Percentiles rank a stretch among this genome's conserved stretches.
Evolutionary conservation across 2,329 filamentous ascomycete genomes (phyloP).

Genomic region (Thielaviopsis punctulata): DNA sequence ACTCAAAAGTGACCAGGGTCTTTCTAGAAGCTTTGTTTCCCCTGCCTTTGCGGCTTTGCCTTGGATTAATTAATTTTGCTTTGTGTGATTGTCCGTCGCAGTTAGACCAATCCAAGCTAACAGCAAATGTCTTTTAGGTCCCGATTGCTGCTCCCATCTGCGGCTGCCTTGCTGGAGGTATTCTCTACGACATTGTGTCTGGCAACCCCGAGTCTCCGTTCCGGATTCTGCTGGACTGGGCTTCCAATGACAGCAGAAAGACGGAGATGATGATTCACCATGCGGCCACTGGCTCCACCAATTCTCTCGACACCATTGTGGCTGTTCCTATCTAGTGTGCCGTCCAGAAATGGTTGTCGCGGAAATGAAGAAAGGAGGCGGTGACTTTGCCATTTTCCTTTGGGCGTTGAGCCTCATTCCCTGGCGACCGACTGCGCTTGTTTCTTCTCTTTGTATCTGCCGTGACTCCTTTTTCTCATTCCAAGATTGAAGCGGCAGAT

Average conservation of each 20-base stretch:
- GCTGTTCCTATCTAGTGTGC: background rate
- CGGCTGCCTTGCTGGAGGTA: constrained; percentile 45
- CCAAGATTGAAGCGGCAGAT: background rate
- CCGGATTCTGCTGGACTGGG: constrained; percentile 31
- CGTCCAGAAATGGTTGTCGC: background rate
- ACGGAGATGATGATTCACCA: constrained; percentile 5
- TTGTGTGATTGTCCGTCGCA: background rate
- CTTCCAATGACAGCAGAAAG: constrained; percentile 9
- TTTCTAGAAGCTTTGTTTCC: background rate
- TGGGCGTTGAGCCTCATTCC: too few relatives aligned
- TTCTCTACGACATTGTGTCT: constrained; percentile 49
- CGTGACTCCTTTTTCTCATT: background rate
- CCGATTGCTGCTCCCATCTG: constrained; percentile 57
- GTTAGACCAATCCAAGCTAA: constrained; percentile 1
- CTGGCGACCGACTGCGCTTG: too few relatives aligned
- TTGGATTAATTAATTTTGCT: background rate
- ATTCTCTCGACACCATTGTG: constrained; percentile 9
- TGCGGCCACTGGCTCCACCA: constrained; percentile 3
- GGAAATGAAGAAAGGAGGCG: background rate
- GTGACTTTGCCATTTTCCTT: background rate
- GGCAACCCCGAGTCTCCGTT: constrained; percentile 55
- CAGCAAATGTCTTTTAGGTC: constrained; percentile 18
- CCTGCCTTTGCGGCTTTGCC: background rate
- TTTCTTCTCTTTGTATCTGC: background rate
- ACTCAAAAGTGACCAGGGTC: background rate